These are phyloP conservation scores for Aquilaria malaccensis DNA, from an alignment of 345 rosid genomes.

Conservation along the genomic window DNA sequence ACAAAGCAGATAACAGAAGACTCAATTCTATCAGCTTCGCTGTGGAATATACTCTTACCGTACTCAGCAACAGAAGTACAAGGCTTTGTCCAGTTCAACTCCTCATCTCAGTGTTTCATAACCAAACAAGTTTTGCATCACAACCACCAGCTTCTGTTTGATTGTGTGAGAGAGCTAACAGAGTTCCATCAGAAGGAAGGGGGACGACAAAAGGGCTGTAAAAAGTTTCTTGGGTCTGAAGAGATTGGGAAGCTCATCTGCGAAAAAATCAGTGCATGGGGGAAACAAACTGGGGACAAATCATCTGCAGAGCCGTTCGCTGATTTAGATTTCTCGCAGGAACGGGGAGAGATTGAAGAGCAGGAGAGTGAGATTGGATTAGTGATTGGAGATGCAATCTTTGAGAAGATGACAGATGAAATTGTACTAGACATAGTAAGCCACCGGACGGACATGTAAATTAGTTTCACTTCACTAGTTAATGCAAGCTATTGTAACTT, in stretches of 20 bases:
- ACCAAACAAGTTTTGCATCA: constrained; percentile 31
- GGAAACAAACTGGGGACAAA: constrained; percentile 19
- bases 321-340: constrained; percentile 21
- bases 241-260: constrained; percentile 24
- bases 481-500: too few species aligned
- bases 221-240: constrained; percentile 15
- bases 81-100: constrained; percentile 14
- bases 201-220: constrained; percentile 1
- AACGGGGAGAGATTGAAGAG: constrained; percentile 24
- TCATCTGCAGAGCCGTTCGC: constrained; percentile 15
- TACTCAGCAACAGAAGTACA: constrained; percentile 11
- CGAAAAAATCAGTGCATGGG: constrained; percentile 26
- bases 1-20: constrained; percentile 27
- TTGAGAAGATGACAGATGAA: constrained; percentile 27
- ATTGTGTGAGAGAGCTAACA: constrained; percentile 37
- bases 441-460: too few species aligned
- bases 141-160: constrained; percentile 40
- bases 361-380: constrained; percentile 20
- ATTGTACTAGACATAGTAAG: constrained; percentile 21
- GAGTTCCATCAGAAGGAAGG: constrained; percentile 20
- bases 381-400: constrained; percentile 34
- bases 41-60: constrained; percentile 25
- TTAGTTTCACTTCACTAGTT: neutral
- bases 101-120: constrained; percentile 10
- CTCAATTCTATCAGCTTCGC: constrained; percentile 27